phyloP scores from a whole-genome alignment of 2,329 filamentous ascomycete genomes.

The Cordyceps militaris region DNA sequence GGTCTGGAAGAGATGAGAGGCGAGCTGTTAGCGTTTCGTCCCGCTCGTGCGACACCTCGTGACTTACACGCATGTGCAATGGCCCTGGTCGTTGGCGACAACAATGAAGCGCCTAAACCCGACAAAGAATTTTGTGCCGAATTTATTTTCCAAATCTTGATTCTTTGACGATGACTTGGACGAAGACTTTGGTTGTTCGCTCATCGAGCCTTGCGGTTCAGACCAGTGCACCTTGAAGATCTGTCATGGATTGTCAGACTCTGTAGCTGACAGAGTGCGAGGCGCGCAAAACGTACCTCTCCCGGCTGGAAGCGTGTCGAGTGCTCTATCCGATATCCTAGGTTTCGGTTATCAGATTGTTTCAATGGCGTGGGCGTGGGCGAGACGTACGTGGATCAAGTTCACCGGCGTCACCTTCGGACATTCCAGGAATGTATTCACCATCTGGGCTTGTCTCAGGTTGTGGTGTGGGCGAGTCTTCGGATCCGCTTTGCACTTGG shows the following conservation, averaged over 20 bases:
- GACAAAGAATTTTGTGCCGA: slow-evolving; percentile 36
- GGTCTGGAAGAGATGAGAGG: slow-evolving; percentile 32
- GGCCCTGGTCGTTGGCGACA: slow-evolving; percentile 42
- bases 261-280: neutral
- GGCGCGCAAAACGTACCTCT: slow-evolving; percentile 26
- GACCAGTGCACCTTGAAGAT: slow-evolving; percentile 51
- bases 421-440: slow-evolving; percentile 1
- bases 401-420: slow-evolving; percentile 16
- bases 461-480: slow-evolving; percentile 5
- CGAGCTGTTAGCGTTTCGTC: neutral
- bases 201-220: slow-evolving; percentile 38
- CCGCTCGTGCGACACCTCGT: neutral
- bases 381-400: slow-evolving; percentile 31
- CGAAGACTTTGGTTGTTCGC: slow-evolving; percentile 20
- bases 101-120: slow-evolving; percentile 50
- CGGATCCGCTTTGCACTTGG: slow-evolving; percentile 2
- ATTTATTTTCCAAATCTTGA: slow-evolving; percentile 27
- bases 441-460: neutral
- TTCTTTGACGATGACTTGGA: slow-evolving; percentile 25
- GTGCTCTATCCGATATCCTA: slow-evolving; percentile 34
- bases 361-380: too few relatives aligned
- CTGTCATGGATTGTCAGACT: slow-evolving; percentile 23
- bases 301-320: slow-evolving; percentile 35
- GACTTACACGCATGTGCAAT: slow-evolving; percentile 50
- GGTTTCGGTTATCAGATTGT: neutral